These are phyloP conservation scores for Candida saitoana DNA, from an alignment of 805 yeast genomes.

Conservation along the genomic window DNA sequence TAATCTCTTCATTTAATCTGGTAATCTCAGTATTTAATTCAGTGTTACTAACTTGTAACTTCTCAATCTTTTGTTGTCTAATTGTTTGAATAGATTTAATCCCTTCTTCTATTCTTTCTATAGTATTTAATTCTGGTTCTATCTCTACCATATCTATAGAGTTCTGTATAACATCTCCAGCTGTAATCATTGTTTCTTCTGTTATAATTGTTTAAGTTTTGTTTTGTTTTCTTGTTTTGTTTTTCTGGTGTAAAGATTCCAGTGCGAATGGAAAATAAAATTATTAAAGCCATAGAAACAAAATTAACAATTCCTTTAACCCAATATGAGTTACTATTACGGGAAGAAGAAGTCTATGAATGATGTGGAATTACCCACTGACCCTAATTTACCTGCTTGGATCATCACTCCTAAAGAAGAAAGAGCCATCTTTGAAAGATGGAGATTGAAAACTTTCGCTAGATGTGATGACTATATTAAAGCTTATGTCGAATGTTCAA, in stretches of 20 bases:
- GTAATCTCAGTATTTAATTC: slow-evolving; percentile 10
- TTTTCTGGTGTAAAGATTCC: too few relatives aligned
- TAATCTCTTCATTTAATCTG: slow-evolving; percentile 14
- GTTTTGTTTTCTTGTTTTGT: slow-evolving; percentile 4
- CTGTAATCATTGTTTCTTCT: too few relatives aligned
- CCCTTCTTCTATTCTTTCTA: slow-evolving; percentile 42
- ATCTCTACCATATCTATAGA: slow-evolving; percentile 30
- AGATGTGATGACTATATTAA: slow-evolving; percentile 67
- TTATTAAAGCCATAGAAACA: too few relatives aligned
- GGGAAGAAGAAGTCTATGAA: slow-evolving; percentile 31
- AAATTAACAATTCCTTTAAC: too few relatives aligned
- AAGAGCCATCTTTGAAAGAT: slow-evolving; percentile 62
- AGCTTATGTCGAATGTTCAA: slow-evolving; percentile 65
- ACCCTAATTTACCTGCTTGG: slow-evolving; percentile 65
- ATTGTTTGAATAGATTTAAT: slow-evolving; percentile 24
- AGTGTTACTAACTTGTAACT: slow-evolving; percentile 7
- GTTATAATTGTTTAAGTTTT: background rate
- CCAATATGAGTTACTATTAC: slow-evolving; percentile 24
- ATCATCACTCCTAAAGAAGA: slow-evolving; percentile 74
- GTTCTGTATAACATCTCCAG: slow-evolving; percentile 11
- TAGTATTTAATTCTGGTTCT: slow-evolving; percentile 45
- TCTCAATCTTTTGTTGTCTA: slow-evolving; percentile 22
- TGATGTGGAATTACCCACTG: slow-evolving; percentile 35
- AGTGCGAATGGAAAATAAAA: too few relatives aligned
- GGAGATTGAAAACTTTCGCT: slow-evolving; percentile 64